Conservation (phyloP, 2,329 filamentous ascomycete species). For the Magnaporthiopsis rhizophila region DNA sequence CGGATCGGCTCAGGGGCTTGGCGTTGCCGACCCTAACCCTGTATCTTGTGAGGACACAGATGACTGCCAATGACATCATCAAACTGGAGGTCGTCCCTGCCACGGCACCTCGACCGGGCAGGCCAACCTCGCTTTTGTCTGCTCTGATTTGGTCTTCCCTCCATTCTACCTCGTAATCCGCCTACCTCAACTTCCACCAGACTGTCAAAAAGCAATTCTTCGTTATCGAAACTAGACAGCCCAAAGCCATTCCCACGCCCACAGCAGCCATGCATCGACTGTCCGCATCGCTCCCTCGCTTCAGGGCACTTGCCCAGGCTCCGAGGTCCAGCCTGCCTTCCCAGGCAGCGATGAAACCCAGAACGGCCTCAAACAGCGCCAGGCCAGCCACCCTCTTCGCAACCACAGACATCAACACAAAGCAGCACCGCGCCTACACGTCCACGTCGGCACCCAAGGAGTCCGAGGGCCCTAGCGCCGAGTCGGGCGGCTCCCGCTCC, state of each 20-base stretch:
- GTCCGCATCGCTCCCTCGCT: background rate
- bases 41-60: background rate
- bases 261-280: background rate
- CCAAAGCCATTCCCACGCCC: background rate
- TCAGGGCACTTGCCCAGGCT: conserved; percentile 3
- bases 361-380: background rate
- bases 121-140: background rate
- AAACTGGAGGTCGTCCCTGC: background rate
- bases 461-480: conserved; percentile 19
- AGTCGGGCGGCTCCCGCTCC: conserved; percentile 28
- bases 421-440: background rate
- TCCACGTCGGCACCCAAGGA: conserved; percentile 16
- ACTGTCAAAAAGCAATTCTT: background rate
- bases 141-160: background rate
- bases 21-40: background rate
- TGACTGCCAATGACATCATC: background rate
- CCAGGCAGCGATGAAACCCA: background rate
- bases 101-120: background rate
- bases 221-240: background rate
- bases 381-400: background rate
- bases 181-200: background rate
- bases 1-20: background rate
- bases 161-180: background rate
- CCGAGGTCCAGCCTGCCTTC: background rate
- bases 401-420: background rate